Percentiles rank a stretch among this genome's conserved stretches.
Evolutionary conservation across 2,329 filamentous ascomycete species (phyloP).

Genomic region (Thelonectria blattea): DNA sequence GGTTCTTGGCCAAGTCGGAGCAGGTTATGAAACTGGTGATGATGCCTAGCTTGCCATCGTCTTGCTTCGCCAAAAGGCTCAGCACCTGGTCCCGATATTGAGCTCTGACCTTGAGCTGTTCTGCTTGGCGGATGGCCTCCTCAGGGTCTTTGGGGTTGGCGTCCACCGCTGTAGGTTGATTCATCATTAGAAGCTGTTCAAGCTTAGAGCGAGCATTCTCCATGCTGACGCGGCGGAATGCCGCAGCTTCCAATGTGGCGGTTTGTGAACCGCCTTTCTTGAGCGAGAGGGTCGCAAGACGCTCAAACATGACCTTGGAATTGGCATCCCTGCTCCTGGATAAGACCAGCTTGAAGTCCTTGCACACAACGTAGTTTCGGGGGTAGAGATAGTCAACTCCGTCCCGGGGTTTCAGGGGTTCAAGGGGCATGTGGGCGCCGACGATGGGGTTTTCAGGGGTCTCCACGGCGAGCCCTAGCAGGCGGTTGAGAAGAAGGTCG

Average conservation of each 20-base stretch:
- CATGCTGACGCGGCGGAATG: conserved; percentile 7
- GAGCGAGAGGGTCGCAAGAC: not conserved
- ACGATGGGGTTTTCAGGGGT: not conserved
- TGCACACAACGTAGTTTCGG: not conserved
- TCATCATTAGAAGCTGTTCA: not conserved
- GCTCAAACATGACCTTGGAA: not conserved
- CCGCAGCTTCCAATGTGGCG: not conserved
- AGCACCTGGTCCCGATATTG: conserved; percentile 1
- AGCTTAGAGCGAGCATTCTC: conserved; percentile 1
- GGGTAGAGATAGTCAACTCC: conserved; percentile 5
- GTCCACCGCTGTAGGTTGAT: too few species aligned
- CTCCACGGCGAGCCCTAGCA: not conserved
- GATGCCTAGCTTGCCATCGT: not conserved
- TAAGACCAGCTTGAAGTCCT: not conserved
- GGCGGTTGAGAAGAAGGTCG: not conserved
- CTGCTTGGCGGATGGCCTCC: too few species aligned
- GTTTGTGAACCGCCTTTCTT: not conserved
- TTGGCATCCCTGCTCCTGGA: not conserved
- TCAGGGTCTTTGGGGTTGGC: too few species aligned
- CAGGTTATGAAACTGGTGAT: conserved; percentile 8
- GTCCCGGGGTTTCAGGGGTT: not conserved
- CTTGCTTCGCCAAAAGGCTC: not conserved
- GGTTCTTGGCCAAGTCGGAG: not conserved
- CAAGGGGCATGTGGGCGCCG: not conserved
- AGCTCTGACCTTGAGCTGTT: too few species aligned